Evolutionary conservation across 2,329 filamentous ascomycete species (phyloP).

Genomic region (Dryadomyces quercivorus): DNA sequence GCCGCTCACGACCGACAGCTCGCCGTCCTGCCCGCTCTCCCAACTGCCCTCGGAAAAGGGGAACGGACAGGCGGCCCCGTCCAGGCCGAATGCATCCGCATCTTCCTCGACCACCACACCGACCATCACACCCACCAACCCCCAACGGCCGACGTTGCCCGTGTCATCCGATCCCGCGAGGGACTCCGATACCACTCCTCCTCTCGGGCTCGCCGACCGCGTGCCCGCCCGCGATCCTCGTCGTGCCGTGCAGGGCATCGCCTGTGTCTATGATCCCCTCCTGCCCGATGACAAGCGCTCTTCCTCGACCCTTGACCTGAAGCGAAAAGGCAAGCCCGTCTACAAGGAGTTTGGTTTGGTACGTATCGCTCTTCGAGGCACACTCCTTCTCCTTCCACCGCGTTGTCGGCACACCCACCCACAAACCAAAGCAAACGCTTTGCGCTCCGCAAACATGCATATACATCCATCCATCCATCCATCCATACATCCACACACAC

Average conservation of each 20-base stretch:
- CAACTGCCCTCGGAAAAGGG: not conserved
- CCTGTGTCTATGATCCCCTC: constrained; percentile 49
- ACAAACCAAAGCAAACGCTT: not conserved
- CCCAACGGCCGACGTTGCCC: not conserved
- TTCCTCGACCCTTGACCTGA: constrained; percentile 28
- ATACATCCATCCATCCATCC: constrained; percentile 18
- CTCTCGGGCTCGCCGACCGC: constrained; percentile 22
- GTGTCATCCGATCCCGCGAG: constrained; percentile 4
- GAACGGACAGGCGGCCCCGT: not conserved
- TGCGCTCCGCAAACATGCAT: constrained; percentile 15
- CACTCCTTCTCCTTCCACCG: not conserved
- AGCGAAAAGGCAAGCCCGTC: constrained; percentile 45
- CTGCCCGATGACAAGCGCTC: constrained; percentile 31
- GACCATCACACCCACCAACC: constrained; percentile 39
- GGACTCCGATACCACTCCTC: constrained; percentile 17
- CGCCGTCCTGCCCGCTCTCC: constrained; percentile 25
- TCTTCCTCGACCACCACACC: constrained; percentile 24
- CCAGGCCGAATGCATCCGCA: not conserved
- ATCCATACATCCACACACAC: constrained; percentile 1
- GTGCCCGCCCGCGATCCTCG: constrained; percentile 44
- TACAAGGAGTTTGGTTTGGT: constrained; percentile 55
- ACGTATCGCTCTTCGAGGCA: constrained; percentile 30
- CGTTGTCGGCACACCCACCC: not conserved
- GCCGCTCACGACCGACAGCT: constrained; percentile 39
- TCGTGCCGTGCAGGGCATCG: constrained; percentile 41